Base-by-base conservation (phyloP, 2,329 filamentous ascomycete genomes). In the Trichoderma gracile region DNA sequence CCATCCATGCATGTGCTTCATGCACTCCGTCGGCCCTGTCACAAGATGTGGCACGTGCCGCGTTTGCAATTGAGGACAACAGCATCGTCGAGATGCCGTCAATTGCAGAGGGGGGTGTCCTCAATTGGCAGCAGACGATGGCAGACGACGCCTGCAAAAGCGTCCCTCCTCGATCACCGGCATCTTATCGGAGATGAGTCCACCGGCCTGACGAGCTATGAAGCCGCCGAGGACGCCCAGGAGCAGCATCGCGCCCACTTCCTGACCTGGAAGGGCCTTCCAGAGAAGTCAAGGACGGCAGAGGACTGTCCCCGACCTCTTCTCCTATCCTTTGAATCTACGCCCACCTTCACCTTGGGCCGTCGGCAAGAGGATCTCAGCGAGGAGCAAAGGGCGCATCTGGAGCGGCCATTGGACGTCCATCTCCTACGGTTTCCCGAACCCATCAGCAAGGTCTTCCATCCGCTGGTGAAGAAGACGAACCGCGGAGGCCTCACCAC, bases 401-500 rank as follows among this genome's bases (percentile, higher is more conserved):
- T 88, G 46, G 73, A 69, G 8, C 75, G 74, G 3, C 78, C 79
- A 1, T 73, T 85, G 27, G 68, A 66, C 27, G 70, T 82, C 46
- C 19, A 66, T 54, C 66, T 66, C 25, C 42, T 67, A 15, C 62
- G 63, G 68, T 69, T 67, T 47, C 56, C 54, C 25, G 53, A 66
- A 7, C 70, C 81, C 40, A 71, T 77, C 52, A 68, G 73, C 38
- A 61, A 45, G 65, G 74, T 38, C 56, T 80, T 77, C 69, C 68
- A 74, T 27, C 90, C 89, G 3, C 80, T 84, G n/a, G 86, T 95
- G 70, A 77, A 86, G 49, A 83, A 88, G 71, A 89, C 91, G 15
- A 84, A 87, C n/a, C 88, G 95, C 62, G 95, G 95, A 67, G 95
- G 95, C 0, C 87, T 96, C 69, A 93, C 92, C 0, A 98, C 95